Evolutionary conservation across 257 asterid species (phyloP).

Genomic region (Henckelia pumila): DNA sequence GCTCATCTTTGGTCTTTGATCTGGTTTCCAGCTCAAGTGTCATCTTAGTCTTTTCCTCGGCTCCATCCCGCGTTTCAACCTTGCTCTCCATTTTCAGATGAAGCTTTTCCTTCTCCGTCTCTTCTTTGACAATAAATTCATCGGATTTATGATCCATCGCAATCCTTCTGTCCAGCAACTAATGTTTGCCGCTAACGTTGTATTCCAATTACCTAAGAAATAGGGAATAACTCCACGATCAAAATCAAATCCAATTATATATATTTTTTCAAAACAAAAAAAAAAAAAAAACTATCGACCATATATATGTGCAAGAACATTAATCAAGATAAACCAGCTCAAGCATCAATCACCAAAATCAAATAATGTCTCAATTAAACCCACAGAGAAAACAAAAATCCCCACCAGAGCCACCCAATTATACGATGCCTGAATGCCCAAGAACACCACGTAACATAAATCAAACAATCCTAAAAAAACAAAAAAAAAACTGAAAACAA

Average conservation of each 20-base stretch:
- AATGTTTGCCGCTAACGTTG: conserved; percentile 2
- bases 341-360: neutral
- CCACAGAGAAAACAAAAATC: neutral
- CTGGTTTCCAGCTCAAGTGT: conserved; percentile 43
- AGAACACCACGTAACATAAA: too few relatives aligned
- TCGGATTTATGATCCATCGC: conserved; percentile 40
- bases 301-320: too few relatives aligned
- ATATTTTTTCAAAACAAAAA: too few relatives aligned
- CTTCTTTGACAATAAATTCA: conserved; percentile 25
- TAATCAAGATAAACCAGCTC: neutral
- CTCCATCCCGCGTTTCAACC: conserved; percentile 36
- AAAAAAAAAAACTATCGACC: neutral
- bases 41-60: conserved; percentile 38
- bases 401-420: too few relatives aligned
- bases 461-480: too few relatives aligned
- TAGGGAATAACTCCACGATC: neutral
- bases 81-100: conserved; percentile 46
- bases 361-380: neutral
- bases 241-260: conserved; percentile 2
- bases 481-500: too few relatives aligned
- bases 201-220: conserved; percentile 29
- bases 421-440: too few relatives aligned
- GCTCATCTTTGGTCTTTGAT: conserved; percentile 34
- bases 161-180: neutral
- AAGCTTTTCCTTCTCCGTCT: conserved; percentile 47